A percentile compares a stretch with the other conserved stretches of the same genome.
These are phyloP conservation scores for Podaxis rugospora DNA, from an alignment of 768 basidiomycete species.

Conservation along the genomic window DNA sequence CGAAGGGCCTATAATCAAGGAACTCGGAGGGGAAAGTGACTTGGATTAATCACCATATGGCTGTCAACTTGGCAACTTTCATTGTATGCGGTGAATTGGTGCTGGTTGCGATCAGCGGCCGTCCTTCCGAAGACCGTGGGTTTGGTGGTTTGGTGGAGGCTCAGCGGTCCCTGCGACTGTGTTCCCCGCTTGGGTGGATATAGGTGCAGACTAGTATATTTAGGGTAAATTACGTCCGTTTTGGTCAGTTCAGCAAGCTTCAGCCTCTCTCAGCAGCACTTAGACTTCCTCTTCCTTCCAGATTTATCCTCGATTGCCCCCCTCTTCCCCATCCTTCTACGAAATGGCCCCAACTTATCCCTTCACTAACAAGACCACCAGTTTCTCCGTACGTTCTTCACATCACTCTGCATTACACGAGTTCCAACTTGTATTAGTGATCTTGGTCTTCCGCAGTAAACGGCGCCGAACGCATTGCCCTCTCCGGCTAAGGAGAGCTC, in stretches of 20 bases:
- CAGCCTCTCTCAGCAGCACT: no score
- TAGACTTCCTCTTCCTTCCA: no score
- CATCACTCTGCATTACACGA: neutral
- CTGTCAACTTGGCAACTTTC: neutral
- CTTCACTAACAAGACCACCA: constrained; percentile 42
- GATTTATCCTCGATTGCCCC: neutral
- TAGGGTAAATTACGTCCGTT: neutral
- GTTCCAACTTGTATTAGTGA: constrained; percentile 27
- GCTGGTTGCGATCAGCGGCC: neutral
- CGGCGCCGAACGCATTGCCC: constrained; percentile 63
- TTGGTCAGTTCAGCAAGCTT: no score
- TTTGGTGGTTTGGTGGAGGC: neutral
- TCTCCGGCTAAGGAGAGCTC: constrained; percentile 69
- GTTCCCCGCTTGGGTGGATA: neutral
- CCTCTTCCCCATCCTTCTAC: no score
- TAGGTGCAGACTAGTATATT: neutral
- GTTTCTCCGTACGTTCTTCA: constrained; percentile 19
- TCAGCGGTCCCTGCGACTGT: no score
- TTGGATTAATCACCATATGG: neutral
- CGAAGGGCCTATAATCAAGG: neutral
- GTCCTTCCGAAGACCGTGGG: neutral
- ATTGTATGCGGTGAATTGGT: neutral
- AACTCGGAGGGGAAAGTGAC: neutral
- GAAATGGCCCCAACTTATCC: constrained; percentile 30
- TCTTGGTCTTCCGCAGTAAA: constrained; percentile 48